Evolutionary conservation across 345 rosid genomes (phyloP), one percentile per base, ranked within the genome.

Genomic region (Microthlaspi erraticum): DNA sequence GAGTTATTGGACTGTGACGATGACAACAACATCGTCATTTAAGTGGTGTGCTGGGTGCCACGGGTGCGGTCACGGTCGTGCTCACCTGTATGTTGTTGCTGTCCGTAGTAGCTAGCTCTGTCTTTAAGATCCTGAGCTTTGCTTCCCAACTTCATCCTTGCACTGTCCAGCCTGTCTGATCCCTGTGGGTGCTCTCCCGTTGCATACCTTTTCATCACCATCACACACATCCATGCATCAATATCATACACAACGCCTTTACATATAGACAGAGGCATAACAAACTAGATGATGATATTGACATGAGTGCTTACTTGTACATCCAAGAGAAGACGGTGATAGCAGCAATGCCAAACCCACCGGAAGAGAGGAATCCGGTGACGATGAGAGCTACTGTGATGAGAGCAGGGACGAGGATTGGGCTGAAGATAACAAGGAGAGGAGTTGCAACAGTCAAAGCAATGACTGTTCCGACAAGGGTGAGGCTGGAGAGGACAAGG

Each of bases 41-140:
- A 74, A 62, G 64, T 8, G 1, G 64, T 75, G 2, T 75, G 78
- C 42, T 68, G 78, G 12, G 11, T 23, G 2, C 34, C 69, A 59
- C 78, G 78, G 41, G 72, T 67, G 16, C 78, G 68, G 54, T 65
- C 72, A 65, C 71, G 77, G 72, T 66, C 78, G 4, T 66, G 78
- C 51, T 74, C 69, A 60, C 78, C 78, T 1, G 78, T 75, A 7
- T 75, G 83, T 44, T 75, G 83, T 44, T 83, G 86, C 66, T 79
- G 84, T 6, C 91, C 88, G 17, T 70, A 83, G 71, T 87, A 87
- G 51, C 82, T 88, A 14, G 88, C 87, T 72, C 81, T 86, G 66
- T 88, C 96, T 79, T 82, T 93, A 77, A 90, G 75, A 71, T 93
- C 97, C 33, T 85, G 73, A 12, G 88, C 87, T 86, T 88, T 91